Conservation (phyloP, 208 protist species). For the Balamuthia mandrillaris region DNA sequence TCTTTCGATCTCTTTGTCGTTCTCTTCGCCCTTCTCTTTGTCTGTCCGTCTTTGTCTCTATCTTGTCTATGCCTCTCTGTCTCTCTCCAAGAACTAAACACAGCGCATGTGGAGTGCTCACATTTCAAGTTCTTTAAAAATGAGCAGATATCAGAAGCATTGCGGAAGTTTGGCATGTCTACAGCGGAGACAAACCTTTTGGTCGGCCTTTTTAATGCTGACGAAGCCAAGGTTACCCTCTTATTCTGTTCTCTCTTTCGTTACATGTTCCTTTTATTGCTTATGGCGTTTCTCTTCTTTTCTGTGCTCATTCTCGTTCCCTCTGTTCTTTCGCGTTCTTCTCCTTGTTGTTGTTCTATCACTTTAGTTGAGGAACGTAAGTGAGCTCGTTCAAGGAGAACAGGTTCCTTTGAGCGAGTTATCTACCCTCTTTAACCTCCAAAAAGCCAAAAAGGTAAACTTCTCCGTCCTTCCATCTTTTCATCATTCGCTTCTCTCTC, state of each 20-base stretch:
- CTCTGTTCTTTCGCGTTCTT: neutral
- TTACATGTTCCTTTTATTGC: neutral
- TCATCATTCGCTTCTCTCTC: too few species aligned
- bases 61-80: neutral
- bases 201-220: neutral
- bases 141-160: slow-evolving; percentile 20
- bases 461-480: too few species aligned
- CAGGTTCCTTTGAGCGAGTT: neutral
- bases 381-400: neutral
- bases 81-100: neutral
- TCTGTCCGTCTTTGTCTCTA: too few species aligned
- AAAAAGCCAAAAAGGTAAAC: neutral
- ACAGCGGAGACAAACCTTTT: neutral
- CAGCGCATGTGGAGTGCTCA: too few species aligned
- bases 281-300: neutral
- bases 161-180: slow-evolving; percentile 19
- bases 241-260: neutral
- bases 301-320: neutral
- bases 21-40: too few species aligned
- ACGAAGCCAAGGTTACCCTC: neutral
- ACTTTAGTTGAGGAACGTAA: neutral
- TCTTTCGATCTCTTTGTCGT: neutral
- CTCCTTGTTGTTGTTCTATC: too few species aligned
- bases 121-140: too few species aligned
- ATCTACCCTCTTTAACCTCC: neutral